phyloP scores from a whole-genome alignment of 352 stramenopile species.

The Pythium pectinolyticum region DNA sequence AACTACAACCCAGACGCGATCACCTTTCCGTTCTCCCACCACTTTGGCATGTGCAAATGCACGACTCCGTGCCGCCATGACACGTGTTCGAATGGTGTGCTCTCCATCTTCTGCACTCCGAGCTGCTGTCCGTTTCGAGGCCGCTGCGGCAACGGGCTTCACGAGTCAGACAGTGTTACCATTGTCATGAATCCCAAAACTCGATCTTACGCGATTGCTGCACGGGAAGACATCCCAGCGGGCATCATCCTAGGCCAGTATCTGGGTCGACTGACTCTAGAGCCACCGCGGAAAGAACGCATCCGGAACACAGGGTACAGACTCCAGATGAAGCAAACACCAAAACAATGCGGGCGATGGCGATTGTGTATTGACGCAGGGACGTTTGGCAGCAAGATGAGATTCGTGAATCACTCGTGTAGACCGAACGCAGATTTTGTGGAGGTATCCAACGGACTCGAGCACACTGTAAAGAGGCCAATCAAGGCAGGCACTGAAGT shows the following conservation, averaged over 20 bases:
- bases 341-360: not conserved
- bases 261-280: not conserved
- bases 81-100: not conserved
- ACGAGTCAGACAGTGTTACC: too few relatives aligned
- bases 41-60: not conserved
- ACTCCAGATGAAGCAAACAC: not conserved
- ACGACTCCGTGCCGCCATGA: not conserved
- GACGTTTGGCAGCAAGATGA: not conserved
- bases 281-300: not conserved
- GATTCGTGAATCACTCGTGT: slow-evolving; percentile 13
- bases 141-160: not conserved
- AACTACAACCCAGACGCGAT: not conserved
- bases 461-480: not conserved
- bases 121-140: not conserved
- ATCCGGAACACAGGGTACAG: not conserved
- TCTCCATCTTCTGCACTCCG: not conserved
- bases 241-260: not conserved
- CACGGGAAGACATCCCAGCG: not conserved
- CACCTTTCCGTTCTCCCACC: not conserved
- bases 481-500: not conserved
- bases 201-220: too few relatives aligned
- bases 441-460: not conserved
- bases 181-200: too few relatives aligned
- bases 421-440: not conserved
- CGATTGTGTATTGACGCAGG: not conserved